Evolutionary conservation across 768 basidiomycete species (phyloP).

Genomic region (Rhizopogon salebrosus): DNA sequence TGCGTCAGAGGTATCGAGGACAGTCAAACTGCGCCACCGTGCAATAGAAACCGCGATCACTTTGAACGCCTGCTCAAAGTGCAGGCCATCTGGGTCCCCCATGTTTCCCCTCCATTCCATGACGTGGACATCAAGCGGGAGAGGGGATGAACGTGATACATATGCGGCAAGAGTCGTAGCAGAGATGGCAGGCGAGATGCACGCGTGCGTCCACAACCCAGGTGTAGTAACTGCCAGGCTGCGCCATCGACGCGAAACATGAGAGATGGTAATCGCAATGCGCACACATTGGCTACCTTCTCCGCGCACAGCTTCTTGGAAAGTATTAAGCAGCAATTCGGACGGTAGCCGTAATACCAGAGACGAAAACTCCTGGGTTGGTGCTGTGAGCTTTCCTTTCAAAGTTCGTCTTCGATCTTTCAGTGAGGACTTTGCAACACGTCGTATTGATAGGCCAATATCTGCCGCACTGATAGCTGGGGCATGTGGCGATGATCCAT

Average conservation of each 20-base stretch:
- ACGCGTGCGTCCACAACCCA: conserved; percentile 23
- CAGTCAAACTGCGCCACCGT: conserved; percentile 23
- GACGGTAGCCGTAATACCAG: conserved; percentile 17
- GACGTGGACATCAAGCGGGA: conserved; percentile 19
- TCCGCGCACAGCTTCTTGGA: conserved; percentile 21
- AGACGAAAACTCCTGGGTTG: not conserved
- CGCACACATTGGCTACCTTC: conserved; percentile 15
- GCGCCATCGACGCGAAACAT: conserved; percentile 28
- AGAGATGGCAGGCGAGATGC: conserved; percentile 13
- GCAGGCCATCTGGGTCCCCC: conserved; percentile 13
- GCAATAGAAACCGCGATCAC: conserved; percentile 18
- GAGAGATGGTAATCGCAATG: conserved; percentile 19
- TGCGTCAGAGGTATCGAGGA: conserved; percentile 21
- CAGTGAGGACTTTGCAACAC: not conserved
- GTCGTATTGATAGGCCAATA: not conserved
- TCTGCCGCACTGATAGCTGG: not conserved
- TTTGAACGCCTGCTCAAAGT: conserved; percentile 20
- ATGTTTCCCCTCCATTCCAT: conserved; percentile 21
- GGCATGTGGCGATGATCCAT: not conserved
- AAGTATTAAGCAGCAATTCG: conserved; percentile 23
- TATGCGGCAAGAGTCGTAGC: not conserved
- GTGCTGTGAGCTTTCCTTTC: not conserved
- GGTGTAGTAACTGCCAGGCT: conserved; percentile 23
- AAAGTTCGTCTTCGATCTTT: not conserved
- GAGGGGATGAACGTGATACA: not conserved